These are phyloP conservation scores for Beauveria asiatica DNA, from an alignment of 2,329 filamentous ascomycete genomes.

Conservation along the genomic window DNA sequence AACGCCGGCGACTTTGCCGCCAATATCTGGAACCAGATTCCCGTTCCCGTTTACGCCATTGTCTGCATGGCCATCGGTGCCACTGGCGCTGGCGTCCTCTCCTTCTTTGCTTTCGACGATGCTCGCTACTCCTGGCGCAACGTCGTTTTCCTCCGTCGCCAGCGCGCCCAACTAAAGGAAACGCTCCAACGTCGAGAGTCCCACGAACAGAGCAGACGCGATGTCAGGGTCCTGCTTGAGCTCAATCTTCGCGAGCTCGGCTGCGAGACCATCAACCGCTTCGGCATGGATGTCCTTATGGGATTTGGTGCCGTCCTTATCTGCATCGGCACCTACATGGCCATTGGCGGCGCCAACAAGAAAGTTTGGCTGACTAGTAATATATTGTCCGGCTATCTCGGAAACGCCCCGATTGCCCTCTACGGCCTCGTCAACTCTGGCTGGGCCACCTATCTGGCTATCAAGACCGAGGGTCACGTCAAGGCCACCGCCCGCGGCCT, in stretches of 20 bases:
- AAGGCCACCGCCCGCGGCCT: constrained; percentile 18
- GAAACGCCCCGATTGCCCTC: constrained; percentile 39
- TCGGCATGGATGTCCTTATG: constrained; percentile 42
- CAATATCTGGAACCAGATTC: constrained; percentile 47
- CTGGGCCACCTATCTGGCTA: constrained; percentile 38
- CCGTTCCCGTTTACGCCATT: constrained; percentile 38
- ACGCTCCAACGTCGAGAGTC: constrained; percentile 12
- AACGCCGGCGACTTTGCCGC: constrained; percentile 50
- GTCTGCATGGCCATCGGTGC: constrained; percentile 46
- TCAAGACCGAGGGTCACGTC: constrained; percentile 31
- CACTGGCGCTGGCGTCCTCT: constrained; percentile 34
- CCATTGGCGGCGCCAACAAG: constrained; percentile 39
- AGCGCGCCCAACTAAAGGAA: constrained; percentile 27
- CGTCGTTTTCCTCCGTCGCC: constrained; percentile 33
- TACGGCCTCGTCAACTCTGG: constrained; percentile 40
- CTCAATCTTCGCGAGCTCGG: constrained; percentile 41
- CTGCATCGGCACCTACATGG: constrained; percentile 42
- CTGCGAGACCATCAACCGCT: constrained; percentile 41
- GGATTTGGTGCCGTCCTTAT: constrained; percentile 42
- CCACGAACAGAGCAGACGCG: constrained; percentile 10
- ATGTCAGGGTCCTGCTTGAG: constrained; percentile 30
- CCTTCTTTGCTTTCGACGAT: constrained; percentile 38
- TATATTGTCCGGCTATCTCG: constrained; percentile 45
- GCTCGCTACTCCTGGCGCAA: constrained; percentile 35
- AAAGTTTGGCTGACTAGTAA: constrained; percentile 39